phyloP scores from a whole-genome alignment of 1,139 yeast genomes.

The Petasospora rhodanensis region DNA sequence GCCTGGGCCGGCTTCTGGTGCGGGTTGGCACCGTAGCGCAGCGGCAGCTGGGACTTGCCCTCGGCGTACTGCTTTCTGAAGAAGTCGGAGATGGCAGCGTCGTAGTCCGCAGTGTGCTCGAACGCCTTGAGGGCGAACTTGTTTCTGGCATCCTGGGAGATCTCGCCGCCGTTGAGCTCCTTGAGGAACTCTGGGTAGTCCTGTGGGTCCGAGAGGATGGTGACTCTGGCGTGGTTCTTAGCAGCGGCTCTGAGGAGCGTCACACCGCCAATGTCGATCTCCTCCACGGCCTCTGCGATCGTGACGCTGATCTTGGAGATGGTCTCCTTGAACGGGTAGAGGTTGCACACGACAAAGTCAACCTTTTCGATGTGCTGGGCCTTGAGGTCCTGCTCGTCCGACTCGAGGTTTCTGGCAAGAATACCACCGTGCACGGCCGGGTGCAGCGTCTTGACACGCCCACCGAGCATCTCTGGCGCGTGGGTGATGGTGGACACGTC shows the following conservation, averaged over 20 bases:
- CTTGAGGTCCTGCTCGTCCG: slow-evolving; percentile 82
- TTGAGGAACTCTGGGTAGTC: slow-evolving; percentile 85
- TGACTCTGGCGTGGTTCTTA: slow-evolving; percentile 93
- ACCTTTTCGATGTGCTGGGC: slow-evolving; percentile 92
- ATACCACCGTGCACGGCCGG: slow-evolving; percentile 99
- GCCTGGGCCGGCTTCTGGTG: slow-evolving; percentile 99
- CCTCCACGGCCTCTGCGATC: slow-evolving; percentile 96
- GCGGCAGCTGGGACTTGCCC: slow-evolving; percentile 80
- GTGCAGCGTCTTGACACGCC: slow-evolving; percentile 95
- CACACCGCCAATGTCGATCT: slow-evolving; percentile 97
- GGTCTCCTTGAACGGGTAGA: slow-evolving; percentile 97
- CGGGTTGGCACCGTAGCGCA: slow-evolving; percentile 98
- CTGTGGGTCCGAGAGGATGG: slow-evolving; percentile 88
- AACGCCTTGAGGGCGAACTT: slow-evolving; percentile 91
- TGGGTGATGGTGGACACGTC: slow-evolving; percentile 93
- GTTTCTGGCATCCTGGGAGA: slow-evolving; percentile 72
- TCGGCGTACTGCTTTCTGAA: slow-evolving; percentile 97
- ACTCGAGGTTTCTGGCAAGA: slow-evolving; percentile 85
- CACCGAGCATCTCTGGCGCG: slow-evolving; percentile 98
- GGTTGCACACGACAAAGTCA: slow-evolving; percentile 93
- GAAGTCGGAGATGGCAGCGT: slow-evolving; percentile 90
- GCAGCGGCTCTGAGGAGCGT: slow-evolving; percentile 97
- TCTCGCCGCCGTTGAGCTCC: slow-evolving; percentile 71
- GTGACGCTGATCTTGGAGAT: slow-evolving; percentile 94
- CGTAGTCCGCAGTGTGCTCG: slow-evolving; percentile 98